Evolutionary conservation across 1,284 basidiomycete species (phyloP), one percentile per base, ranked within the genome.

Genomic region (Ustilago bromivora): DNA sequence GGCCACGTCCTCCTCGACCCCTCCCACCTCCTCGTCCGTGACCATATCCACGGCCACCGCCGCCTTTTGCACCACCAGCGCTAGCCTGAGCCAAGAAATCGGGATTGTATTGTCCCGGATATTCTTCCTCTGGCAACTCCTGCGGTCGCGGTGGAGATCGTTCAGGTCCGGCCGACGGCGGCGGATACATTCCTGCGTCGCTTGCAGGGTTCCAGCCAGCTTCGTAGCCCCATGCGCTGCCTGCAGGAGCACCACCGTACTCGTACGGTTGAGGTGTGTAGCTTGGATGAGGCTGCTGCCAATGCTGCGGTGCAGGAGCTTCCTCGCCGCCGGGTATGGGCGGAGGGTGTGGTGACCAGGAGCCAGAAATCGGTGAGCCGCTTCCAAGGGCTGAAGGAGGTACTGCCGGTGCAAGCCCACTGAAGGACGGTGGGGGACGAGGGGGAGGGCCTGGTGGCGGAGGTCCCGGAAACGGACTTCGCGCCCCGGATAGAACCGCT

Each of bases 21-120:
- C 61, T 59, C 35, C 66, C 66, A 49, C 66, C 55, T 12, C 66
- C 63, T 32, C 52, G 54, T 5, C 53, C 65, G 5, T 55, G 59
- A 10, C 57, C 64, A 32, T 52, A 13, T 12, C 59, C 69, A 31
- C 34, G 49, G 10, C 55, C 55, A 9, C 56, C n/a, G 19, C 58
- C 62, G 2, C 64, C 57, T 17, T 57, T 61, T 15, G 36, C 12
- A 19, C 31, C 53, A 32, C 57, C 67, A 32, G 62, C 36, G 40
- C 59, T 61, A 4, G 68, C 55, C 38, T 68, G 63, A n/a, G 68
- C 65, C 58, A 76, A 19, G 28, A 65, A 72, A 13, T 71, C 74
- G 6, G 74, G 74, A 47, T 76, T 76, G 60, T 76, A 76, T 38
- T 76, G 74, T 11, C 69, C 74, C 1, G 74, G 74, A 61, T 72